phyloP scores from a whole-genome alignment of 176 grass and related monocot species.

The Dactylis glomerata region DNA sequence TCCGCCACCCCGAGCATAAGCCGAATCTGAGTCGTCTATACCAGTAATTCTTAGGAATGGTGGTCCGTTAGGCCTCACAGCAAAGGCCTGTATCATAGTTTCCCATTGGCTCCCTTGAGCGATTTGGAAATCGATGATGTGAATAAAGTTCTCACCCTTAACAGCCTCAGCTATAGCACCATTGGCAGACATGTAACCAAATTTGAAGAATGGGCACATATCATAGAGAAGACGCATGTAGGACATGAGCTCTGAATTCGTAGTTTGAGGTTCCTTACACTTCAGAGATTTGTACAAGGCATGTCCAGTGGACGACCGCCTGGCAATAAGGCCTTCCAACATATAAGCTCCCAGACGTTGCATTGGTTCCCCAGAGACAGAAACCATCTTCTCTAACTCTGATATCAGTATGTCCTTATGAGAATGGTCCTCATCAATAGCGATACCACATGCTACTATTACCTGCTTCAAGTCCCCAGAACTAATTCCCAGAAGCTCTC shows the following conservation, averaged over 20 bases:
- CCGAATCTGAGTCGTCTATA: conserved; percentile 67
- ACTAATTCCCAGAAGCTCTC: conserved; percentile 60
- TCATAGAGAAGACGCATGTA: conserved; percentile 75
- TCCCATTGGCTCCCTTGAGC: conserved; percentile 70
- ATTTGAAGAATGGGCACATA: conserved; percentile 78
- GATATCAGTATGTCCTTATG: conserved; percentile 44
- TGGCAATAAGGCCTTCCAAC: conserved; percentile 74
- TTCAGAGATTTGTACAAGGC: conserved; percentile 71
- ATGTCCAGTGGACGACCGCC: conserved; percentile 55
- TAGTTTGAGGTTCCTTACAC: conserved; percentile 72
- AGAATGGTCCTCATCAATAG: conserved; percentile 54
- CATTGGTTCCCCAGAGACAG: conserved; percentile 61
- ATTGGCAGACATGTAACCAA: conserved; percentile 86
- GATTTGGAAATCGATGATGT: conserved; percentile 87
- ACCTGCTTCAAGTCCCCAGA: conserved; percentile 66
- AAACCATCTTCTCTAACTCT: conserved; percentile 68
- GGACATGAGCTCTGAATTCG: conserved; percentile 62
- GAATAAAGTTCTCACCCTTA: conserved; percentile 59
- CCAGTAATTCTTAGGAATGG: conserved; percentile 67
- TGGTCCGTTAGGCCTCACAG: conserved; percentile 39
- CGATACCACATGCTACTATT: conserved; percentile 67
- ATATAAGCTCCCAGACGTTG: conserved; percentile 83
- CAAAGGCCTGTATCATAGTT: conserved; percentile 68
- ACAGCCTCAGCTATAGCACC: conserved; percentile 77
- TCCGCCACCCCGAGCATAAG: conserved; percentile 52